A percentile compares a stretch with the other conserved stretches of the same genome.
phyloP scores from a whole-genome alignment of 164 flowering plant species.

The Cinnamomum micranthum region DNA sequence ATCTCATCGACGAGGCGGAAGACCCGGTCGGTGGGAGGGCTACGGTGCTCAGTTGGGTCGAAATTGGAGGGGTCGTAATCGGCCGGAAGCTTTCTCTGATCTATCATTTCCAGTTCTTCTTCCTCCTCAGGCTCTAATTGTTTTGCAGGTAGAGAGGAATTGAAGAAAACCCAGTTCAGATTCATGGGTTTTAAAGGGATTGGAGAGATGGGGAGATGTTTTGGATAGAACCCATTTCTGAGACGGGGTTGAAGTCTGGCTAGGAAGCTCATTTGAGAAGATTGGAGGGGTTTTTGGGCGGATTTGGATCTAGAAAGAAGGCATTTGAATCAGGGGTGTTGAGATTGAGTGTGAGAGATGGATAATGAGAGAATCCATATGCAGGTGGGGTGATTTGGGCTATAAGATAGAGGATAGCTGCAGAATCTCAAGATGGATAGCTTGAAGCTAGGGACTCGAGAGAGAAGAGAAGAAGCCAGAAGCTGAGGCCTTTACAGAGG shows the following conservation, averaged over 20 bases:
- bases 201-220: not conserved
- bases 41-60: slow-evolving; percentile 83
- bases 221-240: not conserved
- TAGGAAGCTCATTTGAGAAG: slow-evolving; percentile 48
- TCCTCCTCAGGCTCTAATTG: slow-evolving; percentile 25
- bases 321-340: too few relatives aligned
- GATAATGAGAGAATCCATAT: not conserved
- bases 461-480: too few relatives aligned
- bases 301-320: not conserved
- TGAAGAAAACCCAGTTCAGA: slow-evolving; percentile 17
- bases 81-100: slow-evolving; percentile 80
- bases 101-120: slow-evolving; percentile 62
- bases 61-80: slow-evolving; percentile 81
- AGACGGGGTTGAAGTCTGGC: slow-evolving; percentile 31
- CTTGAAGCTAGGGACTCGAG: too few relatives aligned
- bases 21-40: slow-evolving; percentile 85
- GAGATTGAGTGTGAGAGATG: not conserved
- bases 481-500: too few relatives aligned
- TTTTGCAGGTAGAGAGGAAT: slow-evolving; percentile 44
- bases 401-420: too few relatives aligned
- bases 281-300: not conserved
- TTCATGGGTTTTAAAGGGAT: slow-evolving; percentile 10
- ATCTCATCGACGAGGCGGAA: slow-evolving; percentile 84
- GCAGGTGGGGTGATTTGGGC: too few relatives aligned
- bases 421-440: too few relatives aligned